A percentile compares a stretch with the other conserved stretches of the same genome.
phyloP scores from a whole-genome alignment of 2,329 filamentous ascomycete species.

The Nakataea oryzae region DNA sequence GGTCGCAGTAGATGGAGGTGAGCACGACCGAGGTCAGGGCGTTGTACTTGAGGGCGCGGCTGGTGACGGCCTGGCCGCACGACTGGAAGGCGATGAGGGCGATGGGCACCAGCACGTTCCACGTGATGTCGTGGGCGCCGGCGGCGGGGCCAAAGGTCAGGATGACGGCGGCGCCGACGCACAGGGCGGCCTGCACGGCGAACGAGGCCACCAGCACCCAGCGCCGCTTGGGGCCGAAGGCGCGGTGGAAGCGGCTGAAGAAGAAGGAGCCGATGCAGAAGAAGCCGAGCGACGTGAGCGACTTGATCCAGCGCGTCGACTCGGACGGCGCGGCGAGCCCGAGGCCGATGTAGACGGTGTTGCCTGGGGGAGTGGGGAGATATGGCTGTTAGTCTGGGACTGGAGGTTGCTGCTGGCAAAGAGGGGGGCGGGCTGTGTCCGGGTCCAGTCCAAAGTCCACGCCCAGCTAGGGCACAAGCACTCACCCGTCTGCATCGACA shows the following conservation, averaged over 20 bases:
- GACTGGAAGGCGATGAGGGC: constrained; percentile 60
- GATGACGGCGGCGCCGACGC: constrained; percentile 40
- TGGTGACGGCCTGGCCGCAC: constrained; percentile 68
- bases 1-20: constrained; percentile 72
- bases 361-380: constrained; percentile 31
- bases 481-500: constrained; percentile 72
- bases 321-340: constrained; percentile 51
- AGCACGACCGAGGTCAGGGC: constrained; percentile 69
- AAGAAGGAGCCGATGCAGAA: constrained; percentile 65
- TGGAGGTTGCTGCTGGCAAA: too few relatives aligned
- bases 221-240: constrained; percentile 48
- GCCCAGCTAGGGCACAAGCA: constrained; percentile 8
- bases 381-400: constrained; percentile 2
- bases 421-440: not conserved
- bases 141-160: constrained; percentile 35
- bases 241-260: constrained; percentile 59
- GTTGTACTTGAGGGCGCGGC: constrained; percentile 57
- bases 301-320: constrained; percentile 58
- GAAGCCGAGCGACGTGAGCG: constrained; percentile 55
- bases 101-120: constrained; percentile 56
- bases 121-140: constrained; percentile 33
- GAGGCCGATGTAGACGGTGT: constrained; percentile 70
- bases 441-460: not conserved
- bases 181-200: constrained; percentile 36
- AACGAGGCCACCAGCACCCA: constrained; percentile 57